phyloP scores from a whole-genome alignment of 2,329 filamentous ascomycete species.

The Cytospora schulzeri region DNA sequence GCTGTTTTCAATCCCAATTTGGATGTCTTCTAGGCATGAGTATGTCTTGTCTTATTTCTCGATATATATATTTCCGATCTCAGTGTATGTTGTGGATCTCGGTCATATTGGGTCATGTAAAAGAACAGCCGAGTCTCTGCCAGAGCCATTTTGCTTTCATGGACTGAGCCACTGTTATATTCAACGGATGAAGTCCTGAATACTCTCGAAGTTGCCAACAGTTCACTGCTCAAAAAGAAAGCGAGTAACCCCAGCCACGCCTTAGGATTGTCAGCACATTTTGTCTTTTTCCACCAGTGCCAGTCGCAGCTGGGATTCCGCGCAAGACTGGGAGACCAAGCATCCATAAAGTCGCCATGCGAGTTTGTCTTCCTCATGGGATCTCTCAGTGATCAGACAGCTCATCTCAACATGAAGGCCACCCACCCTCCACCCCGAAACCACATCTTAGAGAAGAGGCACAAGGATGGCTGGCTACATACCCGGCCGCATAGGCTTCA shows the following conservation, averaged over 20 bases:
- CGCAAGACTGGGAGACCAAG: no score
- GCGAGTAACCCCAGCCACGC: slow-evolving; percentile 29
- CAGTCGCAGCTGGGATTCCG: no score
- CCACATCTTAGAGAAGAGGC: not conserved
- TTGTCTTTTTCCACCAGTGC: slow-evolving; percentile 48
- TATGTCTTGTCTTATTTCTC: not conserved
- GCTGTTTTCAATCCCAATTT: not conserved
- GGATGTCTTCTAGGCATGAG: not conserved
- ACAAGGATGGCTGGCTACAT: not conserved
- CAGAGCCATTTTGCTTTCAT: not conserved
- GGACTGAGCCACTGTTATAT: not conserved
- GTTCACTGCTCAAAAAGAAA: no score
- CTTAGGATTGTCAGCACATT: no score
- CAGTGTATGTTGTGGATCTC: not conserved
- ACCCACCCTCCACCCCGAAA: not conserved
- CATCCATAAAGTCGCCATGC: no score
- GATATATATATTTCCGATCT: not conserved
- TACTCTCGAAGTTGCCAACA: no score
- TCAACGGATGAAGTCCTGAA: not conserved
- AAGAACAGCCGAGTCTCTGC: not conserved
- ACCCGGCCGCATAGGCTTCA: slow-evolving; percentile 4
- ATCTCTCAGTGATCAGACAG: no score
- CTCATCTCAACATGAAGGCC: not conserved
- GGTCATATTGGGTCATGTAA: not conserved
- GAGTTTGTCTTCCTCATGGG: slow-evolving; percentile 33